phyloP scores from a whole-genome alignment of 176 grass and related monocot species.

The Aegilops tauschii region DNA sequence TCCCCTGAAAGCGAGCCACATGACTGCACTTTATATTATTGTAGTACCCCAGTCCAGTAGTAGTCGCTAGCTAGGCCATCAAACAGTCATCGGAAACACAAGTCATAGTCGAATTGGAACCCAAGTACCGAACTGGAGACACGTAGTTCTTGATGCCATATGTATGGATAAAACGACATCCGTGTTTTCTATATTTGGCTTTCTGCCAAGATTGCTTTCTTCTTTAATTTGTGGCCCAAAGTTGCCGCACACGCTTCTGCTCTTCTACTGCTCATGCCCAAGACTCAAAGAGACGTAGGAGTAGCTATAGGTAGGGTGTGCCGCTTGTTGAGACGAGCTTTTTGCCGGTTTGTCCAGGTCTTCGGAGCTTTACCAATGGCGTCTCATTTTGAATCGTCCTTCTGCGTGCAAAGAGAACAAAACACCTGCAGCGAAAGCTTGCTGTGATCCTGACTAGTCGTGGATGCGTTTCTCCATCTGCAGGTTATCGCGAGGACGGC shows the following conservation, averaged over 20 bases:
- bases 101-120: background rate
- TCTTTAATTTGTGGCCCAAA: background rate
- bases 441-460: background rate
- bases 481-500: constrained; percentile 30
- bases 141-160: background rate
- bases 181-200: background rate
- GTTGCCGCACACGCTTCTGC: background rate
- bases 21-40: constrained; percentile 20
- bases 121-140: background rate
- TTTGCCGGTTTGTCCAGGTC: background rate
- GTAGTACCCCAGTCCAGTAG: background rate
- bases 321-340: background rate
- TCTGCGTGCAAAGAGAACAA: background rate
- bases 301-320: background rate
- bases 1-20: constrained; percentile 16
- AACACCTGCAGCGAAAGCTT: background rate
- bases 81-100: background rate
- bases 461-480: background rate
- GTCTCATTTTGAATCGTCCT: background rate
- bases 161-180: constrained; percentile 1
- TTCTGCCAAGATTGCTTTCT: background rate
- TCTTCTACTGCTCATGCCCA: background rate
- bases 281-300: no score
- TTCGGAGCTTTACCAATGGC: background rate
- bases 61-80: constrained; percentile 9